Conservation (phyloP, 2,329 filamentous ascomycete genomes). For the Pyricularia sp. region DNA sequence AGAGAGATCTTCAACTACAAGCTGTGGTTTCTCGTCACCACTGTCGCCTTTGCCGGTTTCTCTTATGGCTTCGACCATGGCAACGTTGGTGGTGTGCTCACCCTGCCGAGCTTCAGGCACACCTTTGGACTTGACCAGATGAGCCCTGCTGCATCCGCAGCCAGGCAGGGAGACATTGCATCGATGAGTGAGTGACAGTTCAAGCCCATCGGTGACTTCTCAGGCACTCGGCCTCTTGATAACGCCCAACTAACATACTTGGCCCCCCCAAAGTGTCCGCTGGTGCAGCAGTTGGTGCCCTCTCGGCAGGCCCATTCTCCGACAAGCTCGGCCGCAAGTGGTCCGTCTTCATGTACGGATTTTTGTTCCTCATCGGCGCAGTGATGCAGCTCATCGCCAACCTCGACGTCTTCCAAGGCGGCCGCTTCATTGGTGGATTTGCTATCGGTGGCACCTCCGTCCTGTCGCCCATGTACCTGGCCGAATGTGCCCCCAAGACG, state of each 20-base stretch:
- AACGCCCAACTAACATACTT: not conserved
- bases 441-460: constrained; percentile 40
- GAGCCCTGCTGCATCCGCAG: constrained; percentile 8
- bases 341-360: constrained; percentile 40
- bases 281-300: constrained; percentile 44
- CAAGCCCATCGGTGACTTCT: not conserved
- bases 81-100: constrained; percentile 15
- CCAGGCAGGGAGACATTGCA: constrained; percentile 20
- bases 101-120: constrained; percentile 13
- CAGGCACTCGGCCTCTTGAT: not conserved
- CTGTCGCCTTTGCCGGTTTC: constrained; percentile 1
- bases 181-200: not conserved
- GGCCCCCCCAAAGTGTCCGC: constrained; percentile 36
- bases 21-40: constrained; percentile 3
- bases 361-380: constrained; percentile 39
- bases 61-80: constrained; percentile 4
- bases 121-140: constrained; percentile 11
- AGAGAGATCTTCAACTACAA: constrained; percentile 1
- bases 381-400: constrained; percentile 40
- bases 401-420: constrained; percentile 45
- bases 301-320: constrained; percentile 45
- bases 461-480: constrained; percentile 48
- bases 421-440: constrained; percentile 41
- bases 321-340: constrained; percentile 43
- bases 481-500: constrained; percentile 43